phyloP scores from a whole-genome alignment of 768 basidiomycete genomes.

The Trametes maxima region DNA sequence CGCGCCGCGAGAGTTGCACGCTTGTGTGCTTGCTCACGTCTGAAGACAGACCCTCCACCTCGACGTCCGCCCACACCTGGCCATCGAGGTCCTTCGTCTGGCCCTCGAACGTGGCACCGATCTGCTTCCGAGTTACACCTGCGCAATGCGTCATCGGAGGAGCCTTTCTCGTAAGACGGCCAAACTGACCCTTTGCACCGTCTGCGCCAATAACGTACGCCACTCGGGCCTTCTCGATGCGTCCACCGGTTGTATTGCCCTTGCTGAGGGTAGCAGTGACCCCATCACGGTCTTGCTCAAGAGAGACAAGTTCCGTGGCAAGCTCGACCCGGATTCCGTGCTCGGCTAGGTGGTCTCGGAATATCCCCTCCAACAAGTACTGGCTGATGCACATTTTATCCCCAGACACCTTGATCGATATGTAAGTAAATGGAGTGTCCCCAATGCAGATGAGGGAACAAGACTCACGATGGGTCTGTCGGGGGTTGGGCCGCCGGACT shows the following conservation, averaged over 20 bases:
- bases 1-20: neutral
- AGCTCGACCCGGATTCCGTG: conserved; percentile 38
- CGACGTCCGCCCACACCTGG: conserved; percentile 40
- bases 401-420: neutral
- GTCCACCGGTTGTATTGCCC: conserved; percentile 25
- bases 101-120: conserved; percentile 46
- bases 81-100: conserved; percentile 36
- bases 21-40: conserved; percentile 25
- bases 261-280: conserved; percentile 35
- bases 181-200: conserved; percentile 37
- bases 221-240: conserved; percentile 32
- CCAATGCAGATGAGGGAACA: neutral
- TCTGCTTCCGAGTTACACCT: conserved; percentile 42
- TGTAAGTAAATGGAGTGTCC: neutral
- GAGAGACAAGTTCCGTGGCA: conserved; percentile 35
- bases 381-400: conserved; percentile 17
- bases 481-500: conserved; percentile 6
- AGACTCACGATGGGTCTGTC: conserved; percentile 24
- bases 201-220: conserved; percentile 46
- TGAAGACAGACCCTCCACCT: conserved; percentile 36
- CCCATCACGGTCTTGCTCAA: conserved; percentile 38
- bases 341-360: conserved; percentile 34
- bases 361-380: conserved; percentile 32
- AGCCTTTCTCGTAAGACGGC: neutral
- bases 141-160: neutral